A percentile compares a stretch with the other conserved stretches of the same genome.
These are phyloP conservation scores for Candida fluviatilis DNA, from an alignment of 805 yeast genomes.

Conservation along the genomic window DNA sequence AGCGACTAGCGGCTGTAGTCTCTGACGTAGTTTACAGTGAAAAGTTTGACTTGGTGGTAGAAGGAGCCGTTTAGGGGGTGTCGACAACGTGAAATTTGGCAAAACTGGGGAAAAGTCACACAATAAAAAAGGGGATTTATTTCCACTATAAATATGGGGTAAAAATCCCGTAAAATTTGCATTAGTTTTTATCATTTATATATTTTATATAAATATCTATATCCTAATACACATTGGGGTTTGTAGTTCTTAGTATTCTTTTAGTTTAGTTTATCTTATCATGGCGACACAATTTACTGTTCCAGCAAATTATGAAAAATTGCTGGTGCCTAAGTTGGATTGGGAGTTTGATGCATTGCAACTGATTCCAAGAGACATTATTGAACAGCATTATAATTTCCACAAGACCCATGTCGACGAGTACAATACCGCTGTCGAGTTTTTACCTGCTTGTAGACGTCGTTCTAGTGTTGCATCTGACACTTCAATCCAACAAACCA, in stretches of 20 bases:
- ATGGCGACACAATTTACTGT: background rate
- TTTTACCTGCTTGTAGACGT: conserved; percentile 54
- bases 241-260: no score
- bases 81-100: no score
- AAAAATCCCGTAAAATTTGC: background rate
- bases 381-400: conserved; percentile 89
- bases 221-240: no score
- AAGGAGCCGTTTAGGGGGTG: no score
- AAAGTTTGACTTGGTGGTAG: no score
- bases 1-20: no score
- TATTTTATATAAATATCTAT: no score
- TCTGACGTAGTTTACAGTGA: no score
- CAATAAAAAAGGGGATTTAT: background rate
- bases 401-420: conserved; percentile 90
- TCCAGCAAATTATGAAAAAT: conserved; percentile 1
- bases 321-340: conserved; percentile 63
- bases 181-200: no score
- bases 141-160: background rate
- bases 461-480: conserved; percentile 3
- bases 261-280: background rate
- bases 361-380: conserved; percentile 78
- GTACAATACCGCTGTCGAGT: conserved; percentile 73
- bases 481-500: conserved; percentile 21
- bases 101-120: background rate
- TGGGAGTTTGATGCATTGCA: conserved; percentile 84